Percentiles rank a stretch among this genome's conserved stretches.
phyloP scores from a whole-genome alignment of 345 rosid genomes.

The Camelina laxa region DNA sequence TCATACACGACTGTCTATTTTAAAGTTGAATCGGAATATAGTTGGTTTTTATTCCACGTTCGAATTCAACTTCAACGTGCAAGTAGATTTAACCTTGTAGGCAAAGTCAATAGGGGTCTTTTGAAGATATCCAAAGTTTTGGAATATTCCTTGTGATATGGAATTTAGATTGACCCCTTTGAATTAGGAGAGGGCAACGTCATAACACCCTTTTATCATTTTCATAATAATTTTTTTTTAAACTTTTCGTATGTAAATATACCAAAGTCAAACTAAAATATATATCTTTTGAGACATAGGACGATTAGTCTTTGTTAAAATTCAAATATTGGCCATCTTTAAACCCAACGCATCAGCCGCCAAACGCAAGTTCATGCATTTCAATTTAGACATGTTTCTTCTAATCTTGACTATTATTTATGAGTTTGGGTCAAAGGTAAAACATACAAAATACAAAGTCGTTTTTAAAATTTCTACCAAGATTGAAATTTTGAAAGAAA shows the following conservation, averaged over 20 bases:
- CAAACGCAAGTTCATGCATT: conserved; percentile 38
- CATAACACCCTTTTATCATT: conserved; percentile 10
- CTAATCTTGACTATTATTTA: neutral
- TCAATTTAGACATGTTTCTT: conserved; percentile 24
- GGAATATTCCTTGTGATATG: conserved; percentile 27
- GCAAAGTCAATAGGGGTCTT: conserved; percentile 35
- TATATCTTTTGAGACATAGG: conserved; percentile 1
- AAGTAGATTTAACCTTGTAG: conserved; percentile 31
- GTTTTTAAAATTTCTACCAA: neutral
- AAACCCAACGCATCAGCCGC: conserved; percentile 38
- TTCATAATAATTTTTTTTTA: neutral
- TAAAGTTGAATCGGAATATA: conserved; percentile 14
- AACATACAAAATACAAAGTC: conserved; percentile 24
- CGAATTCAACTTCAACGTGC: conserved; percentile 4
- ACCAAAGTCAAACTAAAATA: conserved; percentile 29
- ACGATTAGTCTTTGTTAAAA: conserved; percentile 20
- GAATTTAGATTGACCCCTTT: conserved; percentile 37
- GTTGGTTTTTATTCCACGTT: conserved; percentile 30
- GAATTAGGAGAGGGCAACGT: conserved; percentile 33
- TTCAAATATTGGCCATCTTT: conserved; percentile 13
- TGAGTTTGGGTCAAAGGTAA: conserved; percentile 32
- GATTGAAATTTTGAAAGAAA: conserved; percentile 9
- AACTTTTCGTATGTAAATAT: neutral
- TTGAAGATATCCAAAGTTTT: conserved; percentile 34
- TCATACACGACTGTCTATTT: neutral